phyloP scores from a whole-genome alignment of 73 alveolate species.

The Tetrahymena malaccensis region DNA sequence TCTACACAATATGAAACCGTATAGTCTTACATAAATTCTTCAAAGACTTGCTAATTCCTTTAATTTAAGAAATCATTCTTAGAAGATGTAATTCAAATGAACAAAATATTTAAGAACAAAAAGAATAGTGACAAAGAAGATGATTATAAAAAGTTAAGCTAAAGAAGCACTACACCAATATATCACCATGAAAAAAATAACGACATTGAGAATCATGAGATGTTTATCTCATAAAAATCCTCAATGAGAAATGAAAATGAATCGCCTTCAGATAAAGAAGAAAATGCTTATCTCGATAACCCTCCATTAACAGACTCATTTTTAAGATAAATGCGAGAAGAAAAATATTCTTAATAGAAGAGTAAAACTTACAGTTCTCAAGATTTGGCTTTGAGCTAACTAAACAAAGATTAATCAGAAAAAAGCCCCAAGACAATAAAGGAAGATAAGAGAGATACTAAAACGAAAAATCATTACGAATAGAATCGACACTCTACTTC shows the following conservation, averaged over 20 bases:
- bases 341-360: not conserved
- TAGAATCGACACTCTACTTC: not conserved
- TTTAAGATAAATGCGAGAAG: not conserved
- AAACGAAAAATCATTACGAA: not conserved
- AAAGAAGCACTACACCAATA: not conserved
- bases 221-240: not conserved
- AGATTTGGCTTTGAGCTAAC: not conserved
- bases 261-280: not conserved
- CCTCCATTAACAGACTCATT: not conserved
- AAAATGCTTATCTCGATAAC: not conserved
- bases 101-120: not conserved
- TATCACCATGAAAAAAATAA: not conserved
- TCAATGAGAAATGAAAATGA: not conserved
- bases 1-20: not conserved
- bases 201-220: not conserved
- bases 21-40: not conserved
- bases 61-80: not conserved
- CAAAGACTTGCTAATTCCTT: not conserved
- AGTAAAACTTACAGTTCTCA: not conserved
- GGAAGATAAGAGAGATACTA: not conserved
- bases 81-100: not conserved
- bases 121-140: not conserved
- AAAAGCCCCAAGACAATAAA: not conserved
- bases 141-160: not conserved
- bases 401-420: not conserved